Evolutionary conservation across 2,329 filamentous ascomycete genomes (phyloP).

Genomic region (Aphanocladium album): DNA sequence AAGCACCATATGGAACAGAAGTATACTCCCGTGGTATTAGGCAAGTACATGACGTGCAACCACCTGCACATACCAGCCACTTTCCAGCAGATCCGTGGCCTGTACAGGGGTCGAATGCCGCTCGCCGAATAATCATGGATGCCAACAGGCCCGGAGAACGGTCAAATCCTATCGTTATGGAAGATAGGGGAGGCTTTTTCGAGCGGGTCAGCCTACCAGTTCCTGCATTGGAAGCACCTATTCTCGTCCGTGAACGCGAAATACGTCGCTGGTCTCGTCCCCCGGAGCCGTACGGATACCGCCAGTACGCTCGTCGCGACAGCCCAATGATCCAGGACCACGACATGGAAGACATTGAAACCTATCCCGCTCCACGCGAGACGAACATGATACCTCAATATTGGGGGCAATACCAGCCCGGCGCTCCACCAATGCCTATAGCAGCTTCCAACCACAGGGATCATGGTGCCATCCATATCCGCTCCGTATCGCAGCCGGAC

Average conservation of each 20-base stretch:
- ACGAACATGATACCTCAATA: background rate
- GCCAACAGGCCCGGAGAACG: conserved; percentile 26
- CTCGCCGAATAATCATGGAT: conserved; percentile 27
- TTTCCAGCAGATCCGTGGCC: conserved; percentile 4
- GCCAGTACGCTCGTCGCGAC: conserved; percentile 1
- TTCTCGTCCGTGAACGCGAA: conserved; percentile 15
- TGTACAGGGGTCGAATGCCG: conserved; percentile 17
- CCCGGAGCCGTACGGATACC: background rate
- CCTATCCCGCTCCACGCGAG: background rate
- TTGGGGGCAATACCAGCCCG: background rate
- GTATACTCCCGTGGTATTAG: background rate
- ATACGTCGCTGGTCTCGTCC: conserved; percentile 10
- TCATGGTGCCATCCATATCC: conserved; percentile 1
- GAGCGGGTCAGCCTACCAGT: conserved; percentile 26
- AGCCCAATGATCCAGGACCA: conserved; percentile 7
- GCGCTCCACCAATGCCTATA: background rate
- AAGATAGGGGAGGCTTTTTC: conserved; percentile 34
- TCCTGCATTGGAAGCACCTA: conserved; percentile 15
- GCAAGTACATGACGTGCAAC: conserved; percentile 6
- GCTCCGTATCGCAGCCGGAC: background rate
- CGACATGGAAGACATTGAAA: conserved; percentile 6
- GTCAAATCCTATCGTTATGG: conserved; percentile 33
- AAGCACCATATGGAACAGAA: background rate
- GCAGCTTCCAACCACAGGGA: background rate
- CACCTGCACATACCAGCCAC: background rate